Base-by-base conservation (phyloP, 1,284 basidiomycete species). In the Moesziomyces sp. region DNA sequence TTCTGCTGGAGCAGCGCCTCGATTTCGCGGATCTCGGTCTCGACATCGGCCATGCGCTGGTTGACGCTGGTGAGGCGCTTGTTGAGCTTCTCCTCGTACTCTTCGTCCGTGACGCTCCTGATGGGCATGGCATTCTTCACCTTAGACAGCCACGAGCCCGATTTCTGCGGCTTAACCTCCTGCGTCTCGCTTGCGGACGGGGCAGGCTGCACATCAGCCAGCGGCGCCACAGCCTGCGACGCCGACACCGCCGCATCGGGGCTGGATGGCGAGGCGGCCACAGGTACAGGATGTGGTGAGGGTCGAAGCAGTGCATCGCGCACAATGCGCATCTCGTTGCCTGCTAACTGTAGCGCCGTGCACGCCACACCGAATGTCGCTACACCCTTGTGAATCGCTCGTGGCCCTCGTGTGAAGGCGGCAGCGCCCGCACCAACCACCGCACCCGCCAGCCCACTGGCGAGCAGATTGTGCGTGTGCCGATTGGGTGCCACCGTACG, bases 31-130 rank as follows among this genome's bases (percentile, higher is more conserved):
- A 77, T 58, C 57, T 77, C 71, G 14, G 28, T 19, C 49, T 74
- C 58, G 6, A 72, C 58, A 45, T 63, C 66, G 8, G 63, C 64
- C 49, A 75, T 58, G 18, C 71, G 49, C 38, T 68, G 67, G 30
- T 75, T 65, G 11, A 77, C 61, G 21, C 46, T 44, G 24, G 24
- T 47, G 40, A 77, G 45, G 40, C 66, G 50, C 23, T 57, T 57
- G 42, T 64, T 55, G 19, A 77, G 44, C 48, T 70, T 75, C 9
- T 24, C 21, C 60, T 75, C 71, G 44, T 77, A 77, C 64, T 77
- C 72, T 43, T 77, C 63, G 46, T 77, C 73, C 40, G 72, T 65
- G 21, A 77, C 54, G 46, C 62, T 67, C n/a, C 61, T 24, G 40
- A 77, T 65, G 43, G 75, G 75, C 58, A 74, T 60, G 6, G 46